Base-by-base conservation (phyloP, 441 rosid genomes). In the Mallotus japonicus region DNA sequence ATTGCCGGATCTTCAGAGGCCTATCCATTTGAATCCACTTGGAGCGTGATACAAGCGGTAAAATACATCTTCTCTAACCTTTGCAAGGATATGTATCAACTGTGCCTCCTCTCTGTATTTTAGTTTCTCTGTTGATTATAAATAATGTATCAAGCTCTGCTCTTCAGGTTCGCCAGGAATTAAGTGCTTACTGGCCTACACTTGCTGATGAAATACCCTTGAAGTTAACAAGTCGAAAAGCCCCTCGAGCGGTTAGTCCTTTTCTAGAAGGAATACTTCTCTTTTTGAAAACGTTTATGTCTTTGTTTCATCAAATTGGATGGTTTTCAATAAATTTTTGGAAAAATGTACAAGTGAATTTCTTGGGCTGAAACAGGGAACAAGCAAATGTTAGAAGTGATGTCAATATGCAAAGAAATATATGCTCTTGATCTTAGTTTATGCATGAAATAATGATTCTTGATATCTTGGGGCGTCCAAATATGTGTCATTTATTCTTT, bases 11-110 rank as follows among this genome's bases (percentile, higher is more conserved):
- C 90, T 71, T 78, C 76, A 54, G 88, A 93, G 80, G 92, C 86
- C 63, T 81, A 85, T 77, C 96, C 98, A 74, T 90, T 90, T 75
- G 92, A 85, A 76, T 89, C 99, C 55, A 89, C 97, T 32, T 89
- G 97, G 97, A 88, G 87, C 73, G 95, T 91, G 58, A 91, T 95
- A 78, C 80, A 86, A 84, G 87, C 70, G 77, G 98, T 95, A 88
- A 75, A 65, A 61, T 70, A 75, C 50, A 55, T 62, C 70, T n/a
- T n/a, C n/a, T 66, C 61, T 65, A 63, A 16, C 49, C 68, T 65
- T 19, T 65, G 69, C 71, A 65, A 16, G 14, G 56, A 12, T 58
- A 13, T 75, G 6, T 71, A 3, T 66, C 40, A 76, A 68, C 42
- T 65, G 28, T 55, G 13, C 63, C 14, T 68, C 22, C 42, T 76